Evolutionary conservation across 1,139 yeast genomes (phyloP), one percentile per base, ranked within the genome.

Genomic region (Suhomyces coccinellae): DNA sequence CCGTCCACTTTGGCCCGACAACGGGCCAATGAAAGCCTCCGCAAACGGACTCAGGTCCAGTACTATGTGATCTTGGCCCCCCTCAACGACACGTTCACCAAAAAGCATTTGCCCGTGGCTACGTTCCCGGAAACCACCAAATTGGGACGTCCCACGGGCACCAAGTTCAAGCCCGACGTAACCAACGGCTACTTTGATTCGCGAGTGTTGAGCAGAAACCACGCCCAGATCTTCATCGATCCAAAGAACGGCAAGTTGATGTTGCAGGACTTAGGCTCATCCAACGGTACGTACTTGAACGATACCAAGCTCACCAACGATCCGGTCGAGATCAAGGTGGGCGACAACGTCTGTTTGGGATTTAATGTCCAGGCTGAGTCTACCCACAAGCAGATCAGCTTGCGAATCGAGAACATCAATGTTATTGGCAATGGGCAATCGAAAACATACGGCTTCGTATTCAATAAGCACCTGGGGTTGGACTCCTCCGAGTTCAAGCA

Each of bases 121-220:
- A 77, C 79, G 48, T 77, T 74, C 49, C 99, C 99, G 0, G 91
- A 88, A 20, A 84, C 90, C 1, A 69, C 93, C 44, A 88, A 88
- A 58, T 73, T 93, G 22, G 99, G 99, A 1, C 77, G 99, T 45
- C 99, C 87, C 7, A 79, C 85, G 38, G 89, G 87, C 46, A 80
- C 86, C 14, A 85, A 81, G 54, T 80, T 86, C 42, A 78, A 79
- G 52, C 91, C 96, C 10, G 81, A 84, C 46, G 79, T 85, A 7
- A 84, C 87, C 34, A 95, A 95, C 62, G 99, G 99, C 0, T 91
- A 80, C 63, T 93, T 93, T 60, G 99, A 93, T 62, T 89, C 97
- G 8, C 73, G 99, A 33, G 99, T 95, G 12, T 75, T 93, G 42
- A 85, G 96, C 37, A 74, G 99, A 53, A 93, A 87, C 58, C 99